Evolutionary conservation across 768 basidiomycete genomes (phyloP), one percentile per base, ranked within the genome.

Genomic region (Clavulina sp.): DNA sequence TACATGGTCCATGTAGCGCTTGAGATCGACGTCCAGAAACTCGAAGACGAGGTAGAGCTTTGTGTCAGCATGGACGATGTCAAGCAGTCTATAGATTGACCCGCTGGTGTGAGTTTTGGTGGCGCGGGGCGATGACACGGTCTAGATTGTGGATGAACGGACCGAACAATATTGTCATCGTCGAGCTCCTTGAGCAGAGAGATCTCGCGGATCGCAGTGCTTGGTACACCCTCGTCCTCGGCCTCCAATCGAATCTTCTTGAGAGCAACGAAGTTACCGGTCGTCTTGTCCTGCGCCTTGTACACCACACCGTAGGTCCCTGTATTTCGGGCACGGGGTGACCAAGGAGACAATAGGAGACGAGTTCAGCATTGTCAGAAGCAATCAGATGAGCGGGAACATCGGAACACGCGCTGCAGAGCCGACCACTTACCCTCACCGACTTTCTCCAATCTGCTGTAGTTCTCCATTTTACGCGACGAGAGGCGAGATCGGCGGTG

Each of bases 201-300:
- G 66, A 99, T 99, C 71, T 99, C 95, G 49, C 95, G 78, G 61
- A 99, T 99, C 51, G 93, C 92, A 3, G 95, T 99, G 57, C 84
- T 87, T 5, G 95, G 95, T 21, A 99, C 95, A 44, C 95, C 95
- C 65, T 99, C 95, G 62, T 99, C 95, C 66, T 97, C 95, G 18
- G 91, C 89, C 64, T 97, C 95, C 26, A 99, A 77, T 36, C 95
- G 72, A 63, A 99, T 97, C 74, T 99, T 99, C 78, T 99, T 99
- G 57, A 97, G 72, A 23, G 95, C 95, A 48, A 99, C 95, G 58
- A 96, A 79, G 58, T 78, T 68, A 63, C 83, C 83, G 5, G 75
- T 82, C 43, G 67, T 73, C 56, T 77, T 67, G 63, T 97, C 92
- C 58, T 79, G 76, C 36, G 93, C 93, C 66, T 96, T 95, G 75